Conservation (phyloP, 805 yeast species). For the Trichomonascus vanleenenianus region DNA sequence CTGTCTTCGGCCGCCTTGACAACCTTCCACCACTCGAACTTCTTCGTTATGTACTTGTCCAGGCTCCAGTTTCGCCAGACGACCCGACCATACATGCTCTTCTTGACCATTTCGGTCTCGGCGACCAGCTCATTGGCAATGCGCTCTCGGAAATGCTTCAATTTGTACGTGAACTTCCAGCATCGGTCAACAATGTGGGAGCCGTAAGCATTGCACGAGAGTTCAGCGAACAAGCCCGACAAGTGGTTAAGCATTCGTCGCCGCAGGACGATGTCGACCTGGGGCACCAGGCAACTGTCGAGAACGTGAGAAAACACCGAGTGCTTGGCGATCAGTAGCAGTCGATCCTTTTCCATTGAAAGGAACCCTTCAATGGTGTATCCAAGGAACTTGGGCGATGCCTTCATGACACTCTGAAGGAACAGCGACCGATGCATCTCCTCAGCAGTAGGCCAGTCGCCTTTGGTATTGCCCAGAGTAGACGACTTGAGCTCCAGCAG, state of each 20-base stretch:
- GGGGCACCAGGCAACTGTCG: slow-evolving; percentile 50
- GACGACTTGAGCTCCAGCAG: slow-evolving; percentile 57
- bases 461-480: slow-evolving; percentile 64
- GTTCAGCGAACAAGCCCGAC: slow-evolving; percentile 41
- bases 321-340: slow-evolving; percentile 72
- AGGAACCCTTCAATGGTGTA: slow-evolving; percentile 51
- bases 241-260: slow-evolving; percentile 63
- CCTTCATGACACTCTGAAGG: slow-evolving; percentile 62
- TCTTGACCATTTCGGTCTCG: slow-evolving; percentile 64
- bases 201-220: slow-evolving; percentile 82
- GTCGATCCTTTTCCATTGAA: slow-evolving; percentile 49
- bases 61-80: slow-evolving; percentile 96
- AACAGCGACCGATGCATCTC: slow-evolving; percentile 75
- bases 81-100: slow-evolving; percentile 75
- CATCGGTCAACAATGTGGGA: slow-evolving; percentile 83
- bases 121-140: slow-evolving; percentile 57
- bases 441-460: slow-evolving; percentile 88
- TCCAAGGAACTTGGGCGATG: slow-evolving; percentile 51
- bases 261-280: slow-evolving; percentile 45
- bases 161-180: slow-evolving; percentile 69
- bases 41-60: slow-evolving; percentile 68
- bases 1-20: slow-evolving; percentile 28
- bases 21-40: slow-evolving; percentile 69
- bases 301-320: slow-evolving; percentile 89
- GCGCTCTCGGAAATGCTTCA: slow-evolving; percentile 80